Conservation (phyloP, 2,329 filamentous ascomycete species). For the Penicillium sp. region DNA sequence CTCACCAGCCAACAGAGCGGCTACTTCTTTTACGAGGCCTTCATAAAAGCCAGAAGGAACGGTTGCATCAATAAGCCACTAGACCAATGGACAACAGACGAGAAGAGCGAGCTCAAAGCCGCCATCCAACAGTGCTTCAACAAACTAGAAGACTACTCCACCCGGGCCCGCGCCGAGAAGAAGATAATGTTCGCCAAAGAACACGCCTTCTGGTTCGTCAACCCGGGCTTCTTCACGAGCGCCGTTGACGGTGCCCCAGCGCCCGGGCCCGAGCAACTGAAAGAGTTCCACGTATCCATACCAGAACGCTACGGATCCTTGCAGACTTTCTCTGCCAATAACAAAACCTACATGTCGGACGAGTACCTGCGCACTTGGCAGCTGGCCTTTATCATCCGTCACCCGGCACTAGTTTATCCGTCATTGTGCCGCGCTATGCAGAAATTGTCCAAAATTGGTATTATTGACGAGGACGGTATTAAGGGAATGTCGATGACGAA, state of each 20-base stretch:
- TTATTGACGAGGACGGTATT: conserved; percentile 12
- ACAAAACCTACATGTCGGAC: conserved; percentile 38
- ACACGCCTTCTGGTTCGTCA: conserved; percentile 31
- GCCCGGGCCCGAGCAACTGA: neutral
- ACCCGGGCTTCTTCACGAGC: conserved; percentile 21
- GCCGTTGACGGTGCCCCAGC: neutral
- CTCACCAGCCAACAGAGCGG: conserved; percentile 7
- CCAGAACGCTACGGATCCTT: conserved; percentile 12
- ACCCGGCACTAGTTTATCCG: conserved; percentile 41
- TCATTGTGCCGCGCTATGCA: conserved; percentile 36
- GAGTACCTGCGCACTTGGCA: conserved; percentile 34
- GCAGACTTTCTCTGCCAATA: conserved; percentile 28
- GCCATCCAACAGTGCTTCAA: conserved; percentile 29
- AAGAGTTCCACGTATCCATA: conserved; percentile 15
- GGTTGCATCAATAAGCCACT: conserved; percentile 15
- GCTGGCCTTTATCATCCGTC: conserved; percentile 38
- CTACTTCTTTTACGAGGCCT: conserved; percentile 18
- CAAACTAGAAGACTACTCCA: conserved; percentile 23
- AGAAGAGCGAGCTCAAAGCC: conserved; percentile 22
- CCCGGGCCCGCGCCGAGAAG: conserved; percentile 21
- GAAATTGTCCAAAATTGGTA: conserved; percentile 15
- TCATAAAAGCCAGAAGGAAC: neutral
- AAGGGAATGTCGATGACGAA: conserved; percentile 15
- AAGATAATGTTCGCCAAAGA: conserved; percentile 40
- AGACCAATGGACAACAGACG: conserved; percentile 27